Base-by-base conservation (phyloP, 495 filamentous ascomycete species). In the Chaetomium tenue region DNA sequence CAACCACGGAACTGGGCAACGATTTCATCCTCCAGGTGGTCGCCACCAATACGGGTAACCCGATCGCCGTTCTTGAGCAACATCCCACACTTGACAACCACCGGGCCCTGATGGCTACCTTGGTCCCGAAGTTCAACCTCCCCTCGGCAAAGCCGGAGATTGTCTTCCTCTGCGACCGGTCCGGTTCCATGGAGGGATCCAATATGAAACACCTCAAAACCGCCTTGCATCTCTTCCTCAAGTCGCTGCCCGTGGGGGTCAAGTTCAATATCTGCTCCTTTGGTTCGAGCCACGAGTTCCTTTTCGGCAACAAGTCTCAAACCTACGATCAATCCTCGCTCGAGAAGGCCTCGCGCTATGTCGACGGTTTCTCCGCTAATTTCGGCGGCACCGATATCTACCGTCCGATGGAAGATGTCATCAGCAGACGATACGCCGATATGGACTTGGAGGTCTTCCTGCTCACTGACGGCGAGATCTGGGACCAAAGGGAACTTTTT, bases 261-360 rank as follows among this genome's bases (percentile, higher is more conserved):
- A 84, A 82, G 69, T 91, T 92, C 78, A 91, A 92, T 72, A 90
- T 91, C 63, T 88, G 85, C 73, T 89, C 85, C 1, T 92, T 92
- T 64, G 89, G 89, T 12, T 75, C 59, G 23, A 16, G 20, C 0
- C 66, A 82, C 65, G 69, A 73, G 0, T 86, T 88, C 61, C 76
- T 92, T 15, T 92, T 88, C 15, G 20, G 72, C 0, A 4, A 50
- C 3, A 79, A 77, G 11, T 88, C 85, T 47, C 74, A 78, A 63
- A 71, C 72, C 0, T 91, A 90, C 67, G 79, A 78, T 26, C 72
- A 81, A 28, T 69, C 67, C 0, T 84, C 75, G 8, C 71, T 91
- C 4, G 64, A 79, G 0, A 55, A 78, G 59, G 89, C 89, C 0
- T 68, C 83, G 5, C 13, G 18, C 0, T 80, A 87, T 66, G 77